Base-by-base conservation (phyloP, 768 basidiomycete species). In the Mycena vitilis region DNA sequence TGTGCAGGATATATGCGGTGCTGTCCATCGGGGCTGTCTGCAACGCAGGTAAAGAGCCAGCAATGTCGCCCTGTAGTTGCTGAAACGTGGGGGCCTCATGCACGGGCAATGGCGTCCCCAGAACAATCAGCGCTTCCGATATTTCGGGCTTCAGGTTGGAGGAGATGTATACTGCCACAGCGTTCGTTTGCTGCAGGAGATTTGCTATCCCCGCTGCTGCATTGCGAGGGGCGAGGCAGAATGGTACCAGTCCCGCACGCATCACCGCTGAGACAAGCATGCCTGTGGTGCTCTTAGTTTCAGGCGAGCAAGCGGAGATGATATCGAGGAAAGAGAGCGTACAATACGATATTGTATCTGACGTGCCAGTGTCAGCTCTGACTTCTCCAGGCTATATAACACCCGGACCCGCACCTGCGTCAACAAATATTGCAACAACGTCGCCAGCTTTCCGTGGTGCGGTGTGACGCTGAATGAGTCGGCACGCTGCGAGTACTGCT, bases 201-300 rank as follows among this genome's bases (percentile, higher is more conserved):
- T 81, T 75, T 9, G 73, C 75, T 9, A 81, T 65, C 0, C 78
- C 77, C 12, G 71, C 53, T 0, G 75, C 69, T 0, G 82, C 79
- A 68, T 82, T 82, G 2, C 79, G 73, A 1, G 77, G 72, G 0
- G 81, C 81, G 57, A 83, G 75, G 2, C 80, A 79, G 70, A 83
- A 83, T 0, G 75, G 70, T 44, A 59, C 38, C 20, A 69, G 23
- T 18, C 72, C 75, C 2, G 62, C 60, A 7, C 72, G 73, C 68
- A 73, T 67, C 36, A 67, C 62, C 2, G 66, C 73, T 4, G 66
- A 60, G 22, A 70, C 57, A 44, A 69, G 23, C 57, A 64, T 69
- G 16, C 62, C 68, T 69, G 16, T 0, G 6, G 4, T 0, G 23
- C 55, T 51, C 7, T 2, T 13, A 40, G 40, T 40, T 15, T 9